phyloP scores from a whole-genome alignment of 1,284 basidiomycete genomes.

The Rhodofomes roseus region DNA sequence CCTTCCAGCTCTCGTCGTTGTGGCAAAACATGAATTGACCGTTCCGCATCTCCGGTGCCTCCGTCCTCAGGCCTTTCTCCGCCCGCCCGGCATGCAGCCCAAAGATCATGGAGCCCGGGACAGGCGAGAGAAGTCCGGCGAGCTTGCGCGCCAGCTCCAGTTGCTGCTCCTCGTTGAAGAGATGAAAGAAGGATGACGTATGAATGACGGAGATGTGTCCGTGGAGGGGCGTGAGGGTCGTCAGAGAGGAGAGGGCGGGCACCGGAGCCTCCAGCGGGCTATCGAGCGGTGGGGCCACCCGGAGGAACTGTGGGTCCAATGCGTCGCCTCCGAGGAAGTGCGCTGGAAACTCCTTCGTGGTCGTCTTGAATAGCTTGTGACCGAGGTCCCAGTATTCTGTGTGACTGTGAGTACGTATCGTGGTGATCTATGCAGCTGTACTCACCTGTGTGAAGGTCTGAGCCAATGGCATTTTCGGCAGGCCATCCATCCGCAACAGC shows the following conservation, averaged over 20 bases:
- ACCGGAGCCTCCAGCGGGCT: constrained; percentile 14
- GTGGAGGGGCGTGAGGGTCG: constrained; percentile 35
- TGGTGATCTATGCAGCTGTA: not conserved
- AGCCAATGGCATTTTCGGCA: constrained; percentile 28
- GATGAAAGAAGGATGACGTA: constrained; percentile 43
- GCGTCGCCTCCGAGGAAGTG: constrained; percentile 40
- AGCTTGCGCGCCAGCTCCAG: constrained; percentile 33
- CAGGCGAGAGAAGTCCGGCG: constrained; percentile 33
- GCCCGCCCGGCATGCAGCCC: constrained; percentile 23
- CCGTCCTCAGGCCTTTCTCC: constrained; percentile 21
- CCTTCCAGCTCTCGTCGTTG: constrained; percentile 35
- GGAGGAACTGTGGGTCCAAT: constrained; percentile 33
- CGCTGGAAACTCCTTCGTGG: constrained; percentile 34
- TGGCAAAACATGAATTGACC: constrained; percentile 26
- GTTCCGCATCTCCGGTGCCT: constrained; percentile 10
- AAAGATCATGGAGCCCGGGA: constrained; percentile 30
- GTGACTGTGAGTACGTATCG: not conserved
- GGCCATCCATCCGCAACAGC: constrained; percentile 38
- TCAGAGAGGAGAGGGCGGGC: constrained; percentile 29
- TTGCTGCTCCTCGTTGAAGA: constrained; percentile 41
- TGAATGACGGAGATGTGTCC: constrained; percentile 41
- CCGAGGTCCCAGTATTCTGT: constrained; percentile 27
- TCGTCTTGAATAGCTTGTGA: constrained; percentile 26
- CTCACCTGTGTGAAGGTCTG: constrained; percentile 31
- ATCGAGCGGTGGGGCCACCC: constrained; percentile 15